Conservation (phyloP, 371 early-diverging fungal genomes). For the Mucor ambiguus region DNA sequence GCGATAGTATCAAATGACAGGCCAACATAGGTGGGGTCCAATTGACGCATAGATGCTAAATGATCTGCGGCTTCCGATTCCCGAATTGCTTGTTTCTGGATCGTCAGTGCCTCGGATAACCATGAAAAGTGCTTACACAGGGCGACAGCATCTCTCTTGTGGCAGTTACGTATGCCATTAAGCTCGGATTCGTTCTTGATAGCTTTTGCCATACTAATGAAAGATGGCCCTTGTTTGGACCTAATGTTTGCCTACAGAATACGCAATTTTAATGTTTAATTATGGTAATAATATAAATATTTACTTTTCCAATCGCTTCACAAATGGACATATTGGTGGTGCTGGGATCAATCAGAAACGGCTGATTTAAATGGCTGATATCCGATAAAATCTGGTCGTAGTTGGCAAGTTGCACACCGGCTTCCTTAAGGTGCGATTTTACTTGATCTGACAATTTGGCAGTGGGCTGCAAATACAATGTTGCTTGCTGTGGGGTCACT, state of each 20-base stretch:
- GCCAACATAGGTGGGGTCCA: slow-evolving; percentile 53
- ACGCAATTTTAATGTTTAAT: not conserved
- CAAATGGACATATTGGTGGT: slow-evolving; percentile 23
- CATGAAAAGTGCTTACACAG: slow-evolving; percentile 92
- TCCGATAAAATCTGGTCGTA: slow-evolving; percentile 14
- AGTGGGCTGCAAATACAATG: slow-evolving; percentile 69
- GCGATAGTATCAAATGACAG: slow-evolving; percentile 97
- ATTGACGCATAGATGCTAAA: slow-evolving; percentile 69
- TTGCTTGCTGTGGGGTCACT: slow-evolving; percentile 71
- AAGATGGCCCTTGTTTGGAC: slow-evolving; percentile 48
- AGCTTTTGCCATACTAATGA: slow-evolving; percentile 80
- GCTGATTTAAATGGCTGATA: not conserved
- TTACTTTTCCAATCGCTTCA: slow-evolving; percentile 18
- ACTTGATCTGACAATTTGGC: slow-evolving; percentile 68
- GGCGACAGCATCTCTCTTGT: slow-evolving; percentile 93
- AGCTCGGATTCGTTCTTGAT: slow-evolving; percentile 94
- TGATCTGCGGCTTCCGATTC: slow-evolving; percentile 86
- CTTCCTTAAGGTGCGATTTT: slow-evolving; percentile 53
- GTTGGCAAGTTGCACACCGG: not conserved
- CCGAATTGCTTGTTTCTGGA: slow-evolving; percentile 38
- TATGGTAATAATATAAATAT: not conserved
- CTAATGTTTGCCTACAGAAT: slow-evolving; percentile 24
- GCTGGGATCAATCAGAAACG: slow-evolving; percentile 12
- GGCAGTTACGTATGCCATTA: slow-evolving; percentile 89
- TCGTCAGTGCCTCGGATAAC: slow-evolving; percentile 83